Conservation (phyloP, 495 filamentous ascomycete species). For the Hypoxylon crocopeplum region DNA sequence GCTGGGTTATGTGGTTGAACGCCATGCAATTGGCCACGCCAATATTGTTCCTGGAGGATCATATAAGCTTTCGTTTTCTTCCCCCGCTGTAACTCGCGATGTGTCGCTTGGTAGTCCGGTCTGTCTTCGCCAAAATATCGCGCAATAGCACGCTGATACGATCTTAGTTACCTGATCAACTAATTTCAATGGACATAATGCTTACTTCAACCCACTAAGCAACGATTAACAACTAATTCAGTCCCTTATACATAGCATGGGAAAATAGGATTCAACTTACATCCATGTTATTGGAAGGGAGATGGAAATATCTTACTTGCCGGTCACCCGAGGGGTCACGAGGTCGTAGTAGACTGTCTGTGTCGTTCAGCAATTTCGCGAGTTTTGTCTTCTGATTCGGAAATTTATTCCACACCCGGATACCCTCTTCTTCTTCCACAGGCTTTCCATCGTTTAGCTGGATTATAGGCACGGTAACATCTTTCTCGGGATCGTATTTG, state of each 20-base stretch:
- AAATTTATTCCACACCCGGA: constrained; percentile 20
- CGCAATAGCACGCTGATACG: constrained; percentile 23
- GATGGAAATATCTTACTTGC: constrained; percentile 28
- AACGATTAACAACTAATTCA: background rate
- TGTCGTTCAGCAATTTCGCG: background rate
- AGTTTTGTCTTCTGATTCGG: constrained; percentile 31
- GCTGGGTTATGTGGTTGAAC: constrained; percentile 23
- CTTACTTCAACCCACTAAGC: constrained; percentile 39
- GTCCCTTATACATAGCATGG: background rate
- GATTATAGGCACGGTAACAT: constrained; percentile 25
- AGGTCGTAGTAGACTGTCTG: background rate
- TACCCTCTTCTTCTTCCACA: background rate
- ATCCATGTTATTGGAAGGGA: constrained; percentile 38
- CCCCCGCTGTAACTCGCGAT: constrained; percentile 1
- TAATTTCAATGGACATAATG: background rate
- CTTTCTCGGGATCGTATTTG: constrained; percentile 21
- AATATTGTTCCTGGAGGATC: constrained; percentile 31
- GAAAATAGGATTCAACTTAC: constrained; percentile 13
- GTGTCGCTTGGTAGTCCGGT: constrained; percentile 6
- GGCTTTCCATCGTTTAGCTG: constrained; percentile 4
- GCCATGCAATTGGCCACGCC: constrained; percentile 34
- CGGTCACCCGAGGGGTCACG: background rate
- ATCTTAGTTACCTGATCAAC: background rate
- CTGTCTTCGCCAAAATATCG: constrained; percentile 23
- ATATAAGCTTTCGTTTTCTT: constrained; percentile 15